These are phyloP conservation scores for Aspergillus wentii DNA, from an alignment of 495 filamentous ascomycete species.

Conservation along the genomic window DNA sequence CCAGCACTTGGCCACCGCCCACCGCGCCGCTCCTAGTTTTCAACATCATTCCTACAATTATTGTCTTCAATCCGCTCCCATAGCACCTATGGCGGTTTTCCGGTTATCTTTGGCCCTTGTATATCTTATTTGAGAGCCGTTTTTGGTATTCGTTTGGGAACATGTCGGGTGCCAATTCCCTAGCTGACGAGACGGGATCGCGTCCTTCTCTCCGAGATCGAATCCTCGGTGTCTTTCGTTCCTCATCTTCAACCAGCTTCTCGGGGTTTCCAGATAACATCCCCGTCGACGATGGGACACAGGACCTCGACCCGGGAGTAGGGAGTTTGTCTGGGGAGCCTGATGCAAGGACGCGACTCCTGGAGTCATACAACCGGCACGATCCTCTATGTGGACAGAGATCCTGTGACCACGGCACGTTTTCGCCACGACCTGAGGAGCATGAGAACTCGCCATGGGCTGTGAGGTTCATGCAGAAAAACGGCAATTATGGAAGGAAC, in stretches of 20 bases:
- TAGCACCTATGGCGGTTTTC: too few relatives aligned
- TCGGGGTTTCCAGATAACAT: conserved; percentile 5
- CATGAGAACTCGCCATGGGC: conserved; percentile 40
- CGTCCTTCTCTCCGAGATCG: conserved; percentile 31
- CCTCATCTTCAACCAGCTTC: conserved; percentile 5
- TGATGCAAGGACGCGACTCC: conserved; percentile 29
- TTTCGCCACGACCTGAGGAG: conserved; percentile 60
- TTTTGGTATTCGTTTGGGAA: too few relatives aligned
- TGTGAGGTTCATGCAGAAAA: conserved; percentile 13
- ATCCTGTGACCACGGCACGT: conserved; percentile 72
- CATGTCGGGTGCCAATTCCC: conserved; percentile 28
- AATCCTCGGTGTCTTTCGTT: conserved; percentile 31
- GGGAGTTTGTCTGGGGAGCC: conserved; percentile 10
- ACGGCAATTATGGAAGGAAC: conserved; percentile 5
- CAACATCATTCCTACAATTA: too few relatives aligned
- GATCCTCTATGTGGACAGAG: conserved; percentile 35
- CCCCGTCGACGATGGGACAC: conserved; percentile 3
- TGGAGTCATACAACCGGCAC: conserved; percentile 33
- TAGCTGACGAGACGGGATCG: conserved; percentile 18
- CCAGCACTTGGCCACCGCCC: not conserved
- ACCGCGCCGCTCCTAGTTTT: too few relatives aligned
- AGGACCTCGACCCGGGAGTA: conserved; percentile 1
- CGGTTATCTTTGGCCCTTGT: too few relatives aligned
- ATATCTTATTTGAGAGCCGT: too few relatives aligned
- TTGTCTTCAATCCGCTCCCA: not conserved